A percentile compares a stretch with the other conserved stretches of the same genome.
These are phyloP conservation scores for Aspergillus olivimuriae DNA, from an alignment of 495 filamentous ascomycete genomes.

Conservation along the genomic window DNA sequence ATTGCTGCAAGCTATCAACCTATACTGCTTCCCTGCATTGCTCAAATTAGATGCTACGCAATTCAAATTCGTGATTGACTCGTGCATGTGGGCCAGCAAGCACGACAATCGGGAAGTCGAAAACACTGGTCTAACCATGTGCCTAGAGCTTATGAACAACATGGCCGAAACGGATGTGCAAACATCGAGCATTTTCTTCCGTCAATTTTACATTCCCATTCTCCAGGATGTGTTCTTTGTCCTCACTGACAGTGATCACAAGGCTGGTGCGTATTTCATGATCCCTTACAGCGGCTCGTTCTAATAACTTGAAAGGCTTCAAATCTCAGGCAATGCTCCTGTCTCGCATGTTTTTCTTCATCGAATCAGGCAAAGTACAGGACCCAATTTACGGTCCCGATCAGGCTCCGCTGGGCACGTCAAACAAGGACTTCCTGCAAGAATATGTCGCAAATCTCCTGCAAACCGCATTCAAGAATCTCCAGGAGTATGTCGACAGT, in stretches of 20 bases:
- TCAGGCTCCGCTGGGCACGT: constrained; percentile 74
- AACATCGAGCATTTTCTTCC: constrained; percentile 92
- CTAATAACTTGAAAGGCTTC: constrained; percentile 53
- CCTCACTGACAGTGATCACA: constrained; percentile 94
- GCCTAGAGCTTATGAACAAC: constrained; percentile 94
- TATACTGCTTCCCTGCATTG: constrained; percentile 91
- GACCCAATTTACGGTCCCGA: constrained; percentile 81
- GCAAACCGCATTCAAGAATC: constrained; percentile 85
- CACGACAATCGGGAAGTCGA: constrained; percentile 99
- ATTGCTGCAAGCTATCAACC: constrained; percentile 87
- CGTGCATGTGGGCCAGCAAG: constrained; percentile 99
- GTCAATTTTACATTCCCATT: constrained; percentile 90
- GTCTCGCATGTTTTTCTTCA: constrained; percentile 92
- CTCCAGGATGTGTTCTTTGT: constrained; percentile 99
- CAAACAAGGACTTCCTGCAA: constrained; percentile 83
- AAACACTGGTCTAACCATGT: constrained; percentile 97
- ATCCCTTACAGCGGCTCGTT: constrained; percentile 3
- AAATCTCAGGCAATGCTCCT: constrained; percentile 92
- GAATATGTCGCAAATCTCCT: constrained; percentile 81
- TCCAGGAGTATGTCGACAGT: constrained; percentile 67
- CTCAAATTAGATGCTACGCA: constrained; percentile 89
- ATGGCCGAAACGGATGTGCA: constrained; percentile 84
- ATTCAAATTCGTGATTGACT: constrained; percentile 99
- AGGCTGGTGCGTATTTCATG: constrained; percentile 58
- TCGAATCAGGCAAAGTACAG: constrained; percentile 77